These are phyloP conservation scores for Pisolithus albus DNA, from an alignment of 768 basidiomycete species.

Conservation along the genomic window DNA sequence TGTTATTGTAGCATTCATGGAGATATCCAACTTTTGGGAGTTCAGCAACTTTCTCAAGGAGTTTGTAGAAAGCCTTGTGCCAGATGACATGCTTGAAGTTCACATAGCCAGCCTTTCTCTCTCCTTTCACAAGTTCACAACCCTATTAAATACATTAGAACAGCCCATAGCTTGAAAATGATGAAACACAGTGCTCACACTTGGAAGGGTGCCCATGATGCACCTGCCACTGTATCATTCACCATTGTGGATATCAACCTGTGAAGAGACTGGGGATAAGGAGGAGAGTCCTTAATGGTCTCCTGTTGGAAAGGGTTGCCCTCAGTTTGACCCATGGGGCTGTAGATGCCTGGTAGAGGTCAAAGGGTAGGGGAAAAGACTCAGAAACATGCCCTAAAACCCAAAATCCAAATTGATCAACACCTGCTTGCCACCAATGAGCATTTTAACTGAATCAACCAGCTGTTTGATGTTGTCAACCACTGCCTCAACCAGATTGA, in stretches of 20 bases:
- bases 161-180: neutral
- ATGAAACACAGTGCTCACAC: constrained; percentile 18
- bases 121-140: constrained; percentile 15
- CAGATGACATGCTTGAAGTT: constrained; percentile 31
- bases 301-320: too few species aligned
- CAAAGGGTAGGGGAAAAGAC: too few species aligned
- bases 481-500: too few species aligned
- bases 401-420: too few species aligned
- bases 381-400: too few species aligned
- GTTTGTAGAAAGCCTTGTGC: constrained; percentile 26
- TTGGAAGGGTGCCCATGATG: constrained; percentile 34
- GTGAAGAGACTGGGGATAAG: too few species aligned
- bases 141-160: neutral
- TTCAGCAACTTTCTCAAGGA: constrained; percentile 21
- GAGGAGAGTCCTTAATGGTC: too few species aligned
- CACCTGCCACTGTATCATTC: constrained; percentile 27
- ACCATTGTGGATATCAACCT: constrained; percentile 28
- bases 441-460: too few species aligned
- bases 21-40: constrained; percentile 18
- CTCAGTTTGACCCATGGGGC: too few species aligned
- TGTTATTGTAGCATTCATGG: constrained; percentile 23
- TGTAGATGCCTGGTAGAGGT: too few species aligned
- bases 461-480: too few species aligned
- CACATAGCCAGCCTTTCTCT: constrained; percentile 21
- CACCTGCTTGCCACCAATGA: too few species aligned